phyloP scores from a whole-genome alignment of 139 green algal species.

The Astrephomene gubernaculifera region DNA sequence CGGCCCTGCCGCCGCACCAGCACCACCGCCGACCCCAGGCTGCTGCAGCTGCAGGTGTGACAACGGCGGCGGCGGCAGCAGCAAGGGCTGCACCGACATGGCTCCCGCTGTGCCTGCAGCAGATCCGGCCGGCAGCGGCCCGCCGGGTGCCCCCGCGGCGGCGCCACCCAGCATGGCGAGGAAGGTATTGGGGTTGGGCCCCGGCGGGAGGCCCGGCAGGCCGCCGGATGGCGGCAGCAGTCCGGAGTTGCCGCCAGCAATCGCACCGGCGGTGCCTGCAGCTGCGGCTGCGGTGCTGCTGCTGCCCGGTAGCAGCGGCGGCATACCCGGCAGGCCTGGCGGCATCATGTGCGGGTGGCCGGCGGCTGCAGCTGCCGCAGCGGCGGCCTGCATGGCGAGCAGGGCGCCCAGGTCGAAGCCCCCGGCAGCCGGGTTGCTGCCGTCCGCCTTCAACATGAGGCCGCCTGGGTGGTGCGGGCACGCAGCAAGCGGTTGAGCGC shows the following conservation, averaged over 20 bases:
- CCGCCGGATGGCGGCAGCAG: no score
- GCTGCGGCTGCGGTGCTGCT: no score
- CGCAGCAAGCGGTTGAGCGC: no score
- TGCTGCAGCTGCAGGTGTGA: not conserved
- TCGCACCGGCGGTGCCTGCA: not conserved
- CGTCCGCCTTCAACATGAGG: slow-evolving; percentile 8
- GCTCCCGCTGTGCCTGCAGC: no score
- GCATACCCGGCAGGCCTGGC: no score
- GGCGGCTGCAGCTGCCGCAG: not conserved
- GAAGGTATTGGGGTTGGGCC: slow-evolving; percentile 2
- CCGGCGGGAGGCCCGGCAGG: not conserved
- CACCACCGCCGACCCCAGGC: no score
- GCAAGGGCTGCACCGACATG: not conserved
- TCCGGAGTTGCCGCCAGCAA: not conserved
- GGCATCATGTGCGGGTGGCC: not conserved
- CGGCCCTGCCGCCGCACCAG: not conserved
- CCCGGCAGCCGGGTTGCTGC: not conserved
- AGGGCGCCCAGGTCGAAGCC: not conserved
- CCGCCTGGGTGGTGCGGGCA: no score
- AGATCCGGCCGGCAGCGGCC: not conserved
- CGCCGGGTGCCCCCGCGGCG: not conserved
- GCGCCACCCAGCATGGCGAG: slow-evolving; percentile 3
- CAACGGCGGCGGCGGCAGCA: not conserved
- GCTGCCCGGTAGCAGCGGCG: no score
- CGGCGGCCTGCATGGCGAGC: slow-evolving; percentile 26